phyloP scores from a whole-genome alignment of 768 basidiomycete species.

The Kwoniella mangroviensis region DNA sequence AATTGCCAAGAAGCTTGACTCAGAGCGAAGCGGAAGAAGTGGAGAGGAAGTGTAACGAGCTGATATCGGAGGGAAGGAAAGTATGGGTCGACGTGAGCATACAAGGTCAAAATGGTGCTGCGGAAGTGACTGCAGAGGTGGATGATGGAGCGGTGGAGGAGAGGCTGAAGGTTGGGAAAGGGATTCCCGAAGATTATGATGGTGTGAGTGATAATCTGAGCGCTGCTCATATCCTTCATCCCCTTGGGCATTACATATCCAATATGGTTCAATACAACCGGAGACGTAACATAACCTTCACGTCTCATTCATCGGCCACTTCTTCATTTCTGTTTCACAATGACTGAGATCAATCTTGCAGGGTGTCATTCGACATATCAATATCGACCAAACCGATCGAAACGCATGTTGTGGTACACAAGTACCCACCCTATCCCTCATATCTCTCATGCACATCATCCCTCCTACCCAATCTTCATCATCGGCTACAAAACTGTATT shows the following conservation, averaged over 20 bases:
- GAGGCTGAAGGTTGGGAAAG: constrained; percentile 46
- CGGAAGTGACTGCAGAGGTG: constrained; percentile 19
- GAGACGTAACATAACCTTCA: no score
- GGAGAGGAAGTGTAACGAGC: constrained; percentile 46
- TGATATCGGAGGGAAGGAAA: constrained; percentile 40
- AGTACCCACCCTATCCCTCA: constrained; percentile 61
- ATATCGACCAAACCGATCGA: constrained; percentile 80
- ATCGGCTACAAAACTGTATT: constrained; percentile 75
- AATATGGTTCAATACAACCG: no score
- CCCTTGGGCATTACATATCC: no score
- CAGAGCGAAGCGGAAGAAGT: constrained; percentile 46
- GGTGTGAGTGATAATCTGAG: constrained; percentile 40
- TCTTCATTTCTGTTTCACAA: not conserved
- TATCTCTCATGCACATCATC: constrained; percentile 83
- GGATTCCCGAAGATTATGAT: constrained; percentile 55
- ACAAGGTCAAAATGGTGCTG: constrained; percentile 28
- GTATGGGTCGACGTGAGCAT: constrained; percentile 55
- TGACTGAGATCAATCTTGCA: constrained; percentile 6
- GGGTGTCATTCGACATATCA: constrained; percentile 72
- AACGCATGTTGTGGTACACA: constrained; percentile 53
- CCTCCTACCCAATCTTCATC: constrained; percentile 74
- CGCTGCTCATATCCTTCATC: no score
- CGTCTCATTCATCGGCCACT: no score
- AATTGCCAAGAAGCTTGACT: constrained; percentile 48
- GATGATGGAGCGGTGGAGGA: constrained; percentile 27